Base-by-base conservation (phyloP, 108 stramenopile genomes). In the Cyclotella baltica region DNA sequence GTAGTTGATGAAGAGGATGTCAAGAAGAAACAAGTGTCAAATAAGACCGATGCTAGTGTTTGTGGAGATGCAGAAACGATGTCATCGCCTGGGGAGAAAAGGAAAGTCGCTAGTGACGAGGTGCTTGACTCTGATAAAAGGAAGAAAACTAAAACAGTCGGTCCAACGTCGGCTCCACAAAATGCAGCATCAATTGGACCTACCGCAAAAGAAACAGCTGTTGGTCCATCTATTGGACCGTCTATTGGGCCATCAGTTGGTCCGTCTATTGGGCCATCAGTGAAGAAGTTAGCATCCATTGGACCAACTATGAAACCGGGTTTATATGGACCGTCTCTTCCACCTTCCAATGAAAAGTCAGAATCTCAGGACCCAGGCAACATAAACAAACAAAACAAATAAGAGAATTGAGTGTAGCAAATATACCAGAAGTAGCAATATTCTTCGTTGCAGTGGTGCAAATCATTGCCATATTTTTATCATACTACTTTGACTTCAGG, bases 121-220 rank as follows among this genome's bases (percentile, higher is more conserved):
- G 10, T 1, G 25, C 23, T 27, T 6, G 55, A n/a, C 55, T 1
- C 2, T 55, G 55, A 55, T 55, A 56, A 75, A 53, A 66, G 35
- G 53, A 48, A 23, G 59, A 50, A 25, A 47, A 46, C 71, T 33
- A 38, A 33, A 75, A 51, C 50, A 0, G 55, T 66, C 3, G 73
- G 67, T n/a, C 52, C 56, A 35, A 43, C 67, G 22, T 58, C 18
- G 31, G 56, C 66, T 57, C 67, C 75, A 29, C 65, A 33, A 31
- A n/a, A n/a, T n/a, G n/a, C n/a, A n/a, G n/a, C n/a, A n/a, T n/a
- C n/a, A n/a, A n/a, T n/a, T n/a, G n/a, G n/a, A n/a, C n/a, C n/a
- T n/a, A n/a, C n/a, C n/a, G n/a, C n/a, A n/a, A n/a, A n/a, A 10
- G 13, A 43, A 43, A 43, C 13, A 10, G 40, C 40, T 43, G 40